A percentile compares a stretch with the other conserved stretches of the same genome.
Conservation (phyloP, 805 yeast genomes). For the Yueomyces sinensis region DNA sequence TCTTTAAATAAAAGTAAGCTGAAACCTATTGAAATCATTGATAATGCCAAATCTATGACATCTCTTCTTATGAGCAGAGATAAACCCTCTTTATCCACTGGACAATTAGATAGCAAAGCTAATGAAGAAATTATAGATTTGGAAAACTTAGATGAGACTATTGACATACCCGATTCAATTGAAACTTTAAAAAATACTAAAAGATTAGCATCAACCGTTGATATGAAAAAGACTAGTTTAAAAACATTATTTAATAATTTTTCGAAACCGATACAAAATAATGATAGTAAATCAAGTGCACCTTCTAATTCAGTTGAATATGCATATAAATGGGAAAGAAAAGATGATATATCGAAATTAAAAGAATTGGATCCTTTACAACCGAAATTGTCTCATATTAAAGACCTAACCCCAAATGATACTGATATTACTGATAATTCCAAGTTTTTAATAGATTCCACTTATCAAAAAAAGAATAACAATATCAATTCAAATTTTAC, state of each 20-base stretch:
- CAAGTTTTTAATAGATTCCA: neutral
- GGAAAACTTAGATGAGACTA: neutral
- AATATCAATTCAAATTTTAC: conserved; percentile 1
- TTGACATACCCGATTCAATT: neutral
- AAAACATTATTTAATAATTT: conserved; percentile 6
- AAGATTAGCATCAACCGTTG: conserved; percentile 4
- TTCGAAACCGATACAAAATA: neutral
- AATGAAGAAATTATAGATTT: neutral
- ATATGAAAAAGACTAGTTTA: conserved; percentile 8
- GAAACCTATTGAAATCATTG: too few relatives aligned
- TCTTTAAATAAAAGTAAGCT: too few relatives aligned
- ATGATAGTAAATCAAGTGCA: neutral
- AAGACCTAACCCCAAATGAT: conserved; percentile 3
- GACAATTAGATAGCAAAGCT: too few relatives aligned
- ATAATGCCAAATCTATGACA: too few relatives aligned
- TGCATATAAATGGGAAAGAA: conserved; percentile 1
- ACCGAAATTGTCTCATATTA: conserved; percentile 8
- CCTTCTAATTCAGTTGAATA: neutral
- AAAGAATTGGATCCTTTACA: conserved; percentile 10
- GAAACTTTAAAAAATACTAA: neutral
- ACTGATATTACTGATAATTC: neutral
- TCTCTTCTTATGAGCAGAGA: too few relatives aligned
- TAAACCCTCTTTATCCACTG: too few relatives aligned
- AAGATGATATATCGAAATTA: conserved; percentile 9
- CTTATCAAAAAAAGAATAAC: neutral